These are phyloP conservation scores for Penicillium capsulatum DNA, from an alignment of 2,329 filamentous ascomycete species.

Conservation along the genomic window DNA sequence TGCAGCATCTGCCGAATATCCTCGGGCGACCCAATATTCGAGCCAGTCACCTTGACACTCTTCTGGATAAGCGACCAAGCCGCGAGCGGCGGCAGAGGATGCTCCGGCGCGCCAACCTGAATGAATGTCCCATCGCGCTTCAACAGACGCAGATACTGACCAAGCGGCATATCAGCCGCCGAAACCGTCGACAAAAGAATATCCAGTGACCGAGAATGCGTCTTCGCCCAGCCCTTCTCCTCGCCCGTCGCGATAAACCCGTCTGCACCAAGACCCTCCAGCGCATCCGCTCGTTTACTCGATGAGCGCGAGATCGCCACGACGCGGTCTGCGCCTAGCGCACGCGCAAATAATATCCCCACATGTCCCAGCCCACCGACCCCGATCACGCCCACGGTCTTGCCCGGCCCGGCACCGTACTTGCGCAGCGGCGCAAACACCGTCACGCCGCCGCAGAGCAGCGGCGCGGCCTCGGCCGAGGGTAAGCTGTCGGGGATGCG, in stretches of 20 bases:
- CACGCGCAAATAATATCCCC: constrained; percentile 65
- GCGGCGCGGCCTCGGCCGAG: constrained; percentile 57
- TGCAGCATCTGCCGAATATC: constrained; percentile 45
- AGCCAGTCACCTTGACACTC: constrained; percentile 51
- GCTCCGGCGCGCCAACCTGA: constrained; percentile 65
- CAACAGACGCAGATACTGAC: constrained; percentile 59
- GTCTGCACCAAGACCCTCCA: constrained; percentile 51
- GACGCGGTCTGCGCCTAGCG: constrained; percentile 62
- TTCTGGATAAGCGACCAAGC: constrained; percentile 58
- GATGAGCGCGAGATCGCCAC: constrained; percentile 52
- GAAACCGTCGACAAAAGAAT: constrained; percentile 57
- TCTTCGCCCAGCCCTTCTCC: constrained; percentile 51
- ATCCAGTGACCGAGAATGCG: constrained; percentile 49
- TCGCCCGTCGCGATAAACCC: constrained; percentile 56
- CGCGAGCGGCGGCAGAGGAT: constrained; percentile 50
- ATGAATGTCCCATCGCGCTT: constrained; percentile 58
- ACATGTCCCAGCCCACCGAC: constrained; percentile 72
- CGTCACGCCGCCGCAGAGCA: constrained; percentile 75
- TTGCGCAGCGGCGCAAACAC: constrained; percentile 65
- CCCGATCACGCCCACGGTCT: constrained; percentile 66
- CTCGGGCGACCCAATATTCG: constrained; percentile 41
- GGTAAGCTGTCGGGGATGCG: constrained; percentile 51
- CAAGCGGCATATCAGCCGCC: constrained; percentile 58
- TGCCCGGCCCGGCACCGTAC: constrained; percentile 65
- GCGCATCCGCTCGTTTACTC: constrained; percentile 50